Conservation (phyloP, 305 asterid species). For the Ilex paraguariensis region DNA sequence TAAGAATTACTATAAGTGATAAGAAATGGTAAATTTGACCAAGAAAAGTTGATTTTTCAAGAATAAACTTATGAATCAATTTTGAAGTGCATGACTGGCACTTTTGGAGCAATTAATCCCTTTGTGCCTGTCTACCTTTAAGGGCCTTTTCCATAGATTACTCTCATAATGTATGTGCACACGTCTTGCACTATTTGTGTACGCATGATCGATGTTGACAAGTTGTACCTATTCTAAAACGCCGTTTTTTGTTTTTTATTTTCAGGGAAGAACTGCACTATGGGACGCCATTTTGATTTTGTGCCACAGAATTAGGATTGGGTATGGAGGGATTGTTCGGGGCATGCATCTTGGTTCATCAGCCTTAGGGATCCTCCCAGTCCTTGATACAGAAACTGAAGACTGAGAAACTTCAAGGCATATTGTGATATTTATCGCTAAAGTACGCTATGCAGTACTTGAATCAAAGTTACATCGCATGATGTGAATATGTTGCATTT, state of each 20-base stretch:
- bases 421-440: too few species aligned
- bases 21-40: neutral
- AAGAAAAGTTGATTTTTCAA: neutral
- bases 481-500: too few species aligned
- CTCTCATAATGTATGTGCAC: neutral
- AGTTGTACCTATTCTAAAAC: neutral
- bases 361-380: constrained; percentile 72
- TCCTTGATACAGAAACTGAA: constrained; percentile 57
- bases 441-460: too few species aligned
- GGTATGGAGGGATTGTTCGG: constrained; percentile 75
- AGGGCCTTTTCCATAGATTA: neutral
- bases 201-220: neutral
- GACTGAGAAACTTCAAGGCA: constrained; percentile 24
- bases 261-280: constrained; percentile 90
- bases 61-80: too few species aligned
- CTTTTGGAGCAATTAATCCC: neutral
- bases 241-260: neutral
- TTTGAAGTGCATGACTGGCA: neutral
- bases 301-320: constrained; percentile 60
- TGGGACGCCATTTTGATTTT: constrained; percentile 88
- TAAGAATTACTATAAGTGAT: neutral
- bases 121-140: neutral
- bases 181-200: neutral
- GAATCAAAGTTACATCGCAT: too few species aligned
- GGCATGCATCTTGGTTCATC: constrained; percentile 94